Base-by-base conservation (phyloP, 768 basidiomycete genomes). In the Mycena maculata region DNA sequence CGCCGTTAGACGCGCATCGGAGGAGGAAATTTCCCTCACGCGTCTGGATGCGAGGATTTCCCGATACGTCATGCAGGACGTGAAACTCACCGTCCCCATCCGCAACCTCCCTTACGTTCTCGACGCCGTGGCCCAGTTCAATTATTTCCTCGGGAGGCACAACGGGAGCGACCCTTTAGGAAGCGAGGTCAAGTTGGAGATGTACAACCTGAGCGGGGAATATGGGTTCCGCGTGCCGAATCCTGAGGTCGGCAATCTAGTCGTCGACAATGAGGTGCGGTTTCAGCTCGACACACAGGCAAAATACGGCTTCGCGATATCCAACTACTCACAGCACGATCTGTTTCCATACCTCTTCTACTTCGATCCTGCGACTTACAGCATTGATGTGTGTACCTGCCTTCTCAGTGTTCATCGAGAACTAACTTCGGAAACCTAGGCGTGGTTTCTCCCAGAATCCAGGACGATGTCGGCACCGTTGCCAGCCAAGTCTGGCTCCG, bases 281-380 rank as follows among this genome's bases (percentile, higher is more conserved):
- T 62, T 70, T 28, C 39, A 11, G 20, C 44, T 63, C 4, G 69
- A 66, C 42, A 3, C 33, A 47, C n/a, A 57, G 39, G 63, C 25
- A 6, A 57, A 60, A 31, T 70, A 70, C 36, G 69, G 69, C 64
- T 66, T 69, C 13, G 68, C 63, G 23, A 65, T 69, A 28, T 61
- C 48, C 59, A 69, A 69, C 41, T 53, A 58, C 45, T 69, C 68
- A 27, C 13, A 45, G 41, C 38, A 47, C 47, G 68, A 60, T n/a
- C 48, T 69, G 33, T 69, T 69, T 31, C 53, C 68, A 48, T 69
- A 69, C 27, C 55, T 69, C 9, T 66, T 69, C 28, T 69, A 69
- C 42, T 69, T 70, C 44, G 69, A 70, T 45, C 69, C 69, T 4
- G 54, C 60, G 44, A 45, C 63, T 12, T 70, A 65, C 39, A 70